phyloP scores from a whole-genome alignment of 768 basidiomycete genomes.

The Agaricus blazei region DNA sequence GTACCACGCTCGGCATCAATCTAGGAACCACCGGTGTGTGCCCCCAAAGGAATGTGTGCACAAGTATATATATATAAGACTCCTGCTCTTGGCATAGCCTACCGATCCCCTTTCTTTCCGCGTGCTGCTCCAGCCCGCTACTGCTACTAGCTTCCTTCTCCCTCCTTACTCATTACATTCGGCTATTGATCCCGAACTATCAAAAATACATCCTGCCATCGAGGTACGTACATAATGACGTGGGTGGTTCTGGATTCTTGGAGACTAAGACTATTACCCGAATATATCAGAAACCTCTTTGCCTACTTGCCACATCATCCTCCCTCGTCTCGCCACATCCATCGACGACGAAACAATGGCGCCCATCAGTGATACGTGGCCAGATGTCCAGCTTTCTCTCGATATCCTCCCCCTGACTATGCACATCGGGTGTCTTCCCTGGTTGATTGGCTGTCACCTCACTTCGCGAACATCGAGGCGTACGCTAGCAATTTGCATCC shows the following conservation, averaged over 20 bases:
- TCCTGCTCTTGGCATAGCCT: background rate
- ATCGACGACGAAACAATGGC: background rate
- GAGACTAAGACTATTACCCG: too few relatives aligned
- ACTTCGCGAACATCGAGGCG: conserved; percentile 23
- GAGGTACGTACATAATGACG: conserved; percentile 1
- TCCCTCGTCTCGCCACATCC: background rate
- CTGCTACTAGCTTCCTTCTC: background rate
- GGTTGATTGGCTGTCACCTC: conserved; percentile 29
- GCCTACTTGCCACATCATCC: background rate
- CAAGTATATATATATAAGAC: background rate
- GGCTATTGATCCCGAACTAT: too few relatives aligned
- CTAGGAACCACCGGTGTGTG: background rate
- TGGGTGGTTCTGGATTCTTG: background rate
- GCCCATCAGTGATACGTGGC: conserved; percentile 35
- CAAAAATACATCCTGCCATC: too few relatives aligned
- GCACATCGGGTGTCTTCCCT: conserved; percentile 30
- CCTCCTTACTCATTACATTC: background rate
- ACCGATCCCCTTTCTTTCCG: background rate
- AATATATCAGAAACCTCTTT: background rate
- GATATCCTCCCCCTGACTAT: conserved; percentile 27
- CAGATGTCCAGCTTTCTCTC: conserved; percentile 30
- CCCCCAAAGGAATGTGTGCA: background rate
- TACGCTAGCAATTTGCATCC: conserved; percentile 32
- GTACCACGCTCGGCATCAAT: too few relatives aligned
- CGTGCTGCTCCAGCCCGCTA: background rate